phyloP scores from a whole-genome alignment of 805 yeast genomes.

The Pichia membranifaciens region DNA sequence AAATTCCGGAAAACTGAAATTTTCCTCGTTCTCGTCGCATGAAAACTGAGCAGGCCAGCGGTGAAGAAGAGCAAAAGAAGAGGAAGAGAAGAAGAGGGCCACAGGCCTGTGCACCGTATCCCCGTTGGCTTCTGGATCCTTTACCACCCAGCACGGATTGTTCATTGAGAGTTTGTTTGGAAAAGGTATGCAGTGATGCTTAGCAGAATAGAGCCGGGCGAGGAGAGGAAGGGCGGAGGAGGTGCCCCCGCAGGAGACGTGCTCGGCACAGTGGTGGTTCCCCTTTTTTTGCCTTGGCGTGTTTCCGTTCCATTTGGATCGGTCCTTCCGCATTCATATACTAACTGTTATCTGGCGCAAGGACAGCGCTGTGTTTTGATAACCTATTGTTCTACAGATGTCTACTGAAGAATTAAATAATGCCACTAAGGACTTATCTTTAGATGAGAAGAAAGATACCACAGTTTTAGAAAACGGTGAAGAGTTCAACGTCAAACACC shows the following conservation, averaged over 20 bases:
- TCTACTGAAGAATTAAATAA: slow-evolving; percentile 30
- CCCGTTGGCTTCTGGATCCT: too few species aligned
- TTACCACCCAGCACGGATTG: neutral
- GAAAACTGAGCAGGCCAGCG: neutral
- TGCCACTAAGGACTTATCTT: slow-evolving; percentile 31
- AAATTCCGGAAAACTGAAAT: neutral
- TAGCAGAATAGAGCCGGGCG: too few species aligned
- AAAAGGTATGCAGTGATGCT: neutral
- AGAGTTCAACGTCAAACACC: slow-evolving; percentile 76
- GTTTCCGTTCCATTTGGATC: too few species aligned
- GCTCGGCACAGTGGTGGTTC: too few species aligned
- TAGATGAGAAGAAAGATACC: slow-evolving; percentile 31
- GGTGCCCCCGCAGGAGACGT: too few species aligned
- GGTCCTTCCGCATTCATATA: too few species aligned
- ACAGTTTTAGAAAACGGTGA: slow-evolving; percentile 57
- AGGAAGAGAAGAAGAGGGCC: neutral
- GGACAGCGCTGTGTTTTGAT: neutral
- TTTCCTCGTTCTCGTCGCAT: slow-evolving; percentile 5
- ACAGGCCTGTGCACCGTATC: neutral
- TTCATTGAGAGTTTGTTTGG: neutral
- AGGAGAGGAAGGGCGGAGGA: too few species aligned
- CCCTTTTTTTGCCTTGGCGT: too few species aligned
- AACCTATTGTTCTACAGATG: slow-evolving; percentile 16
- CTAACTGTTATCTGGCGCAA: too few species aligned
- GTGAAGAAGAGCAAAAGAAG: neutral